Evolutionary conservation across 768 basidiomycete species (phyloP), one percentile per base, ranked within the genome.

Genomic region (Xerocomellus amylosporus): DNA sequence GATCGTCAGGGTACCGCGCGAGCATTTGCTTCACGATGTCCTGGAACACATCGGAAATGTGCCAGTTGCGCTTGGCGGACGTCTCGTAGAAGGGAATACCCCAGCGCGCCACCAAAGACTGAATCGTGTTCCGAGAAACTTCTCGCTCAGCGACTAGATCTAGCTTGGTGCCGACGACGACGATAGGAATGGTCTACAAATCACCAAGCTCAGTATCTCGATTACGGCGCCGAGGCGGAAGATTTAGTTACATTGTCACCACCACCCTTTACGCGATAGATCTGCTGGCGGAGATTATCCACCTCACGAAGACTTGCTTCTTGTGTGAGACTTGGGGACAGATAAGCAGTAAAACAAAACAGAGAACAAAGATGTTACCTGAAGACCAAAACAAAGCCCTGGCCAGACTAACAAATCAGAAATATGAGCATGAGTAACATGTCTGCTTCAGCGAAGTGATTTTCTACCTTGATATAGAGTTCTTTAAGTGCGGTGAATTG

Each of bases 21-120:
- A 86, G 80, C 89, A 92, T 89, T 61, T 88, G 88, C 58, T 79
- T 79, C 44, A 90, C 73, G 28, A 92, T 77, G 55, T 87, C 86
- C 61, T 88, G 84, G 65, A 93, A 93, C 17, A 87, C 89, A 37
- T 90, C 88, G 9, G 73, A 73, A 49, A 93, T 78, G 60, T 92
- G 83, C 89, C 87, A 90, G 64, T 91, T 85, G 44, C 82, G 77
- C 69, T 92, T 93, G 10, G 90, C 88, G n/a, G 89, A 91, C 3
- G 90, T 93, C 73, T 93, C 91, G 65, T 87, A 92, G 64, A 90
- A 88, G 7, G 79, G 87, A n/a, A 90, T 72, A 14, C 75, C 74
- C 89, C 90, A 91, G 3, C 77, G 77, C 31, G 70, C 75, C 19
- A 86, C 81, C 12, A 90, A 79, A 10, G 80, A 72, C 63, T 86